Conservation (phyloP, 495 filamentous ascomycete species). For the Corynascus novoguineensis region DNA sequence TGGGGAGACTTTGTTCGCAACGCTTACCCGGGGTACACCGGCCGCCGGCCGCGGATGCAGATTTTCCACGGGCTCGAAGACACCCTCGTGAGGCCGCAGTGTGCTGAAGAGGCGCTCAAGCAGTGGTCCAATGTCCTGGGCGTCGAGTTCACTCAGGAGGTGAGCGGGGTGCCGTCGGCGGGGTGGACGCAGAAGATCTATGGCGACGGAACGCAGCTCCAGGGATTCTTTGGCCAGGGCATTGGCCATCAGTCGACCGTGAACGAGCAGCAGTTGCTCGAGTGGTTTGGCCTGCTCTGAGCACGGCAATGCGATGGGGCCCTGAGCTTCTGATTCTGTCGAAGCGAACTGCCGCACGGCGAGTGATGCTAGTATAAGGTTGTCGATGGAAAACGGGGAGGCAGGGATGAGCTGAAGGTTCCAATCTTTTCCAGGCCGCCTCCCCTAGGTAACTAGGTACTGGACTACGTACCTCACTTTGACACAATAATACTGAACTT, state of each 20-base stretch:
- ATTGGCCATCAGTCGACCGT: slow-evolving; percentile 45
- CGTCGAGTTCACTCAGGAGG: slow-evolving; percentile 27
- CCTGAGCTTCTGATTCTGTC: too few relatives aligned
- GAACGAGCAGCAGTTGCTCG: slow-evolving; percentile 35
- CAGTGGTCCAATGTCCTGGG: slow-evolving; percentile 54
- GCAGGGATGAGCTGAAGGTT: too few relatives aligned
- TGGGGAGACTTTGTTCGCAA: slow-evolving; percentile 48
- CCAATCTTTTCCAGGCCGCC: too few relatives aligned
- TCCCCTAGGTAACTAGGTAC: too few relatives aligned
- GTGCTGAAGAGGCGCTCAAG: slow-evolving; percentile 50
- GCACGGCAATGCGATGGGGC: too few relatives aligned
- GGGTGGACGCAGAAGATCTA: slow-evolving; percentile 42
- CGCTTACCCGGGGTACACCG: slow-evolving; percentile 51
- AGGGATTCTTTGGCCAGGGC: slow-evolving; percentile 44
- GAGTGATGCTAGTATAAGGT: too few relatives aligned
- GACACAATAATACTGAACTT: too few relatives aligned
- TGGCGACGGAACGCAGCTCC: slow-evolving; percentile 40
- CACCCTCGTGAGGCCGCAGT: slow-evolving; percentile 42
- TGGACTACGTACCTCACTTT: too few relatives aligned
- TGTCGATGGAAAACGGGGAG: too few relatives aligned
- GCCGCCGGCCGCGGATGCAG: slow-evolving; percentile 49
- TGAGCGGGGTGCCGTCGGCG: slow-evolving; percentile 33
- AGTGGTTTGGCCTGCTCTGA: slow-evolving; percentile 35
- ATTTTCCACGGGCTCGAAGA: slow-evolving; percentile 52
- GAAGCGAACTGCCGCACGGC: too few relatives aligned